A percentile compares a stretch with the other conserved stretches of the same genome.
Evolutionary conservation across 305 asterid species (phyloP).

Genomic region (Fraxinus velutina): DNA sequence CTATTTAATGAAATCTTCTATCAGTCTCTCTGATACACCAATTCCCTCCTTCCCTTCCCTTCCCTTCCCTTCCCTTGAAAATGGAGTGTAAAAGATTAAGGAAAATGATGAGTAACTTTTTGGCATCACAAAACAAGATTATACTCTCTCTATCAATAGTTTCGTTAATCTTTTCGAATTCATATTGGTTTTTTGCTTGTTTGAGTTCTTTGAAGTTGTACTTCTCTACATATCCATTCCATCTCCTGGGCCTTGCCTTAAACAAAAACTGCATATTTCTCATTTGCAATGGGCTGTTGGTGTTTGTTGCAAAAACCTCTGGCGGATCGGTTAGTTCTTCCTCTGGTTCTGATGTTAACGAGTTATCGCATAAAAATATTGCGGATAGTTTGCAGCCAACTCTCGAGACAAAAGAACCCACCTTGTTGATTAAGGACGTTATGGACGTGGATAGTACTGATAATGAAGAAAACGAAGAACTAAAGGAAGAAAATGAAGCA

Average conservation of each 20-base stretch:
- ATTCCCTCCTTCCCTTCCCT: not conserved
- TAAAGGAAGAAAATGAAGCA: not conserved
- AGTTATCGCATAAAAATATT: slow-evolving; percentile 11
- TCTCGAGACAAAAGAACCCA: slow-evolving; percentile 1
- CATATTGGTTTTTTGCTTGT: slow-evolving; percentile 28
- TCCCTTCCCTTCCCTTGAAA: not conserved
- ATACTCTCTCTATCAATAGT: slow-evolving; percentile 44
- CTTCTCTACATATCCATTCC: slow-evolving; percentile 24
- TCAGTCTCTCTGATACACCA: not conserved
- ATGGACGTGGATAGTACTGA: not conserved
- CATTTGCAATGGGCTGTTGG: slow-evolving; percentile 58
- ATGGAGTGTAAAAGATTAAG: not conserved
- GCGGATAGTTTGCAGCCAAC: not conserved
- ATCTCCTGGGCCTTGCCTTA: slow-evolving; percentile 27
- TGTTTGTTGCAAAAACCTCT: slow-evolving; percentile 44
- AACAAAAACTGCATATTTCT: slow-evolving; percentile 57
- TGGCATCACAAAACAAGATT: slow-evolving; percentile 23
- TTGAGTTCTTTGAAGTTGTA: slow-evolving; percentile 22
- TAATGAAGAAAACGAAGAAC: slow-evolving; percentile 1
- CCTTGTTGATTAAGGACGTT: not conserved
- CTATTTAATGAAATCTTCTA: slow-evolving; percentile 6
- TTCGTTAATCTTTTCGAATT: slow-evolving; percentile 33
- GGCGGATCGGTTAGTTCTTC: slow-evolving; percentile 28
- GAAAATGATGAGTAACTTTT: not conserved
- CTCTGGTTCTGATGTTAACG: slow-evolving; percentile 25